Percentiles rank a stretch among this genome's conserved stretches.
Evolutionary conservation across 129 eudicot genomes (phyloP).

Genomic region (Tagetes erecta): DNA sequence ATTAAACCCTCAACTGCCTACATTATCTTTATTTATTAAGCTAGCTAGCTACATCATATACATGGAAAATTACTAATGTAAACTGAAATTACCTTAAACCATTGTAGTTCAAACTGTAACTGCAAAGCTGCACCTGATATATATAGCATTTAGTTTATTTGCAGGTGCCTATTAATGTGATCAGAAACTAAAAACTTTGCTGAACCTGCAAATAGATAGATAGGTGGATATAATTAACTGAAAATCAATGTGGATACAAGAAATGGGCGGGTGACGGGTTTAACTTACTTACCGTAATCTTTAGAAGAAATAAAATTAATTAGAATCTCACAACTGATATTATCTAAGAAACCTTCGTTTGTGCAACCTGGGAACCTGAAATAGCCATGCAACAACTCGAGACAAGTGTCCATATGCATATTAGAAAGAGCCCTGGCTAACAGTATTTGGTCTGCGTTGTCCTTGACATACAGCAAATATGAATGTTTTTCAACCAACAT

Average conservation of each 20-base stretch:
- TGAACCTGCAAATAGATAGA: not conserved
- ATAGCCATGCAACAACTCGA: too few relatives aligned
- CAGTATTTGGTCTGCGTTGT: too few relatives aligned
- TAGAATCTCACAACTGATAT: not conserved
- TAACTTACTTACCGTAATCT: not conserved
- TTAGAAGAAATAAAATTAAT: conserved; percentile 10
- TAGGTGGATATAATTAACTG: not conserved
- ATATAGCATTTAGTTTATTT: not conserved
- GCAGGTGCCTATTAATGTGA: not conserved
- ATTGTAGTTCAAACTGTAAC: not conserved
- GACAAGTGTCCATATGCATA: too few relatives aligned
- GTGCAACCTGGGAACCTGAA: too few relatives aligned
- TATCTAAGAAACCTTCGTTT: too few relatives aligned
- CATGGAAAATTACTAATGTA: not conserved
- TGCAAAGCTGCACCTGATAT: conserved; percentile 6
- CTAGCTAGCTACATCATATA: not conserved
- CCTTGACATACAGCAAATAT: too few relatives aligned
- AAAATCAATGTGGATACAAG: not conserved
- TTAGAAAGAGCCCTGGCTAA: too few relatives aligned
- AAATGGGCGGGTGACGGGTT: not conserved
- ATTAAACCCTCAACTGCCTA: not conserved
- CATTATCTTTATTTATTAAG: not conserved
- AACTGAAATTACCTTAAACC: not conserved
- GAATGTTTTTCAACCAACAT: too few relatives aligned
- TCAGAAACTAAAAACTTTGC: not conserved